Base-by-base conservation (phyloP, 305 asterid genomes). In the Ajuga reptans region DNA sequence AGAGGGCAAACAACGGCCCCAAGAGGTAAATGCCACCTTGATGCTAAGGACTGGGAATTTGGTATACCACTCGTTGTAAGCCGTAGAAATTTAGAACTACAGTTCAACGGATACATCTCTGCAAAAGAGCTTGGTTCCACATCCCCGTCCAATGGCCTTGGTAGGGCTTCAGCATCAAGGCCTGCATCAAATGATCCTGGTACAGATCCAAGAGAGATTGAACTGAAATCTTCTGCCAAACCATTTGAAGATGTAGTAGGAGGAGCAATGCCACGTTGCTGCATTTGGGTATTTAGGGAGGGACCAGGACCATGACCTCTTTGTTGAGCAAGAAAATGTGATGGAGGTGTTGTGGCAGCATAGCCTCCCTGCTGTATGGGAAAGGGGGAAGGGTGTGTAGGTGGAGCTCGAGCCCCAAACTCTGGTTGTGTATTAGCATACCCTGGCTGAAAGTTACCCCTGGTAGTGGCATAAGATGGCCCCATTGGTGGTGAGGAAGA, bases 1-100 rank as follows among this genome's bases (percentile, higher is more conserved):
- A 91, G 84, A 81, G 98, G 98, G 76, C 94, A 89, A 68, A 91
- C 96, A 76, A 91, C 84, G 0, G 95, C 98, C 80, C 96, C 96
- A 75, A 91, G 94, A 70, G 91, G 85, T 74, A 91, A 76, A 70
- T 91, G 89, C 98, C 96, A 91, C 82, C 95, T 86, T 12, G 96
- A 91, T 45, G 96, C 86, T 84, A 91, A 77, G 36, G 98, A 89
- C 70, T 89, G 94, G 55, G 98, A 91, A 82, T 73, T 86, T 16
- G 98, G 98, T 56, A 91, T 49, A 29, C 87, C 96, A 71, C 89
- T 79, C 2, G 98, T 91, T 47, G 90, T 87, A 70, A 91, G 75
- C 70, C 98, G 83, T 37, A 91, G 75, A 77, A 75, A 86, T 64
- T 87, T 85, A 59, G 96, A 79, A 72, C 79, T 78, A 71, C 96